A percentile compares a stretch with the other conserved stretches of the same genome.
Conservation (phyloP, 805 yeast species). For the Lipomyces japonicus region DNA sequence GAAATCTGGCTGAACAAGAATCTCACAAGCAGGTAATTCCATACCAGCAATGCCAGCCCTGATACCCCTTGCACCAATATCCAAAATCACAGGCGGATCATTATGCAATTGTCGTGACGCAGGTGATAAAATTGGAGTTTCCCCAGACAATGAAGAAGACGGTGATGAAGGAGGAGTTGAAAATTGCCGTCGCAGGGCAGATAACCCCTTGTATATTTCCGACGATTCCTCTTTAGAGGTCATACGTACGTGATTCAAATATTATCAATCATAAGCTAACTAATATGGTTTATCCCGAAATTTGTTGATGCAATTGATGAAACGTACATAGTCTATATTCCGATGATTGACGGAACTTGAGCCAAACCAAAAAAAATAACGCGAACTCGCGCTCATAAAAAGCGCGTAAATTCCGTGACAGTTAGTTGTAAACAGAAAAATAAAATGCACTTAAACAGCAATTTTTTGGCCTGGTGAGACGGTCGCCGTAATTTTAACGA, state of each 20-base stretch:
- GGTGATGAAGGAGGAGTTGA: background rate
- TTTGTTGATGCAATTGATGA: too few relatives aligned
- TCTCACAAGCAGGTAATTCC: slow-evolving; percentile 3
- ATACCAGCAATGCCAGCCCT: slow-evolving; percentile 22
- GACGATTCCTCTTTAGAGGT: background rate
- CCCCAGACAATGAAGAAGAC: slow-evolving; percentile 7
- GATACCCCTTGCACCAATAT: slow-evolving; percentile 22
- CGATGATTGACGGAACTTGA: too few relatives aligned
- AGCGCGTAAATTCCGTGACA: too few relatives aligned
- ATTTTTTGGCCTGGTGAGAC: too few relatives aligned
- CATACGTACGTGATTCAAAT: background rate
- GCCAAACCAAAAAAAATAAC: too few relatives aligned
- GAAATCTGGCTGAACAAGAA: slow-evolving; percentile 6
- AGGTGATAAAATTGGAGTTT: slow-evolving; percentile 13
- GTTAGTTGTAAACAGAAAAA: too few relatives aligned
- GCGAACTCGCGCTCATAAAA: too few relatives aligned
- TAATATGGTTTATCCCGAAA: too few relatives aligned
- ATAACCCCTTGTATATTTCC: background rate
- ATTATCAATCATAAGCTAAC: background rate
- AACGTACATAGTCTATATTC: too few relatives aligned
- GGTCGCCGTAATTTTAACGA: too few relatives aligned
- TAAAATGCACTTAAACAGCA: too few relatives aligned
- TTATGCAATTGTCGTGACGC: slow-evolving; percentile 7
- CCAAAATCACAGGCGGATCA: slow-evolving; percentile 21
- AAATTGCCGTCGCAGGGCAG: slow-evolving; percentile 1